Evolutionary conservation across 1,284 basidiomycete species (phyloP).

Genomic region (Sporisorium exsertum): DNA sequence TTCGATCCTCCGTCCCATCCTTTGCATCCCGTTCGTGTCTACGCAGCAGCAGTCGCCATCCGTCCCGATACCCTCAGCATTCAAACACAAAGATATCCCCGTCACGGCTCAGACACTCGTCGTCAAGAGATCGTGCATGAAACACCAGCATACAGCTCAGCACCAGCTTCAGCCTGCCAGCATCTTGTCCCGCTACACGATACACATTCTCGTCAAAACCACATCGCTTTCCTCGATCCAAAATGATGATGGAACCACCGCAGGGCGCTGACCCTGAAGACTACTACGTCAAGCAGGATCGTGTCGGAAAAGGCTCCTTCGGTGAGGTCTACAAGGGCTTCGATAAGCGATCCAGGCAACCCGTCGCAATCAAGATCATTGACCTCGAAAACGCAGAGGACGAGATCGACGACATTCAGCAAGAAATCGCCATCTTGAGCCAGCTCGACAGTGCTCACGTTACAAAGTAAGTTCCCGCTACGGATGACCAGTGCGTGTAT

Average conservation of each 20-base stretch:
- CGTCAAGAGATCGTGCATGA: background rate
- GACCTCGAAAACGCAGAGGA: conserved; percentile 98
- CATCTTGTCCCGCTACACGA: background rate
- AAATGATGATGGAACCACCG: conserved; percentile 45
- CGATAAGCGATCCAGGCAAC: conserved; percentile 55
- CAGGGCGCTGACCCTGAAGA: conserved; percentile 62
- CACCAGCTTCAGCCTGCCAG: background rate
- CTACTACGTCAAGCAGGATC: conserved; percentile 89
- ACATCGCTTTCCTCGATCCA: background rate
- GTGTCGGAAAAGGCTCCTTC: conserved; percentile 75
- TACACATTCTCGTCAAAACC: background rate
- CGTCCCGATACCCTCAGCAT: conserved; percentile 9
- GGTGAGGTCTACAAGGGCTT: conserved; percentile 68
- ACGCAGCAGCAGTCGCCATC: conserved; percentile 2
- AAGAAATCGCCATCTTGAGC: conserved; percentile 98
- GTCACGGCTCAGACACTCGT: background rate
- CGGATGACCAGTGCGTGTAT: background rate
- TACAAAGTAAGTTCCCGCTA: conserved; percentile 76
- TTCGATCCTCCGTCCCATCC: background rate
- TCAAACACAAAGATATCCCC: conserved; percentile 5
- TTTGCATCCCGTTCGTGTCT: conserved; percentile 7
- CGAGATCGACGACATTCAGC: conserved; percentile 99
- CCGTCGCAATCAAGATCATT: conserved; percentile 87
- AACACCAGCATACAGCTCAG: conserved; percentile 3
- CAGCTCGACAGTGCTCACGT: conserved; percentile 95